Percentiles rank a stretch among this genome's conserved stretches.
Conservation (phyloP, 129 eudicot species). For the Tanacetum coccineum region DNA sequence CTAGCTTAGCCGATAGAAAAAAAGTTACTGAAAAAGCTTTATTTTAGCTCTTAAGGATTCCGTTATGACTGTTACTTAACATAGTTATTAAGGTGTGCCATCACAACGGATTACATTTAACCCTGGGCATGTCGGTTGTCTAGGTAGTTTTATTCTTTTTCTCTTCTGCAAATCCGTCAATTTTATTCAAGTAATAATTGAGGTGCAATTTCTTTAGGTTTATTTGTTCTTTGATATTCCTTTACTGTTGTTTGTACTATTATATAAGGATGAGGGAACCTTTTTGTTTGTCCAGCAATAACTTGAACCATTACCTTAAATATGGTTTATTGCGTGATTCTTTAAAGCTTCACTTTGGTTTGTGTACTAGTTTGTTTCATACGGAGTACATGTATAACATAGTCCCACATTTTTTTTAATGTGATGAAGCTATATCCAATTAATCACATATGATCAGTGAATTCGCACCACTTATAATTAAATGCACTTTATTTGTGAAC, state of each 20-base stretch:
- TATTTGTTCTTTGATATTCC: constrained; percentile 13
- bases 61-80: too few relatives aligned
- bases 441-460: not conserved
- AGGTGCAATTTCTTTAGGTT: too few relatives aligned
- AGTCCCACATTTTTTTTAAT: not conserved
- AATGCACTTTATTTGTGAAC: not conserved
- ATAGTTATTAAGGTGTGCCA: too few relatives aligned
- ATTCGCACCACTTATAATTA: not conserved
- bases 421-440: constrained; percentile 1
- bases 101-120: too few relatives aligned
- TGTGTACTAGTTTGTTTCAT: constrained; percentile 6
- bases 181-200: too few relatives aligned
- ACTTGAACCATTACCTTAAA: constrained; percentile 23
- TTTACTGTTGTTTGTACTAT: constrained; percentile 16
- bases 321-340: constrained; percentile 21
- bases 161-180: too few relatives aligned
- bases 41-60: not conserved
- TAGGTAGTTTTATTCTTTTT: too few relatives aligned
- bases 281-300: not conserved
- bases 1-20: not conserved
- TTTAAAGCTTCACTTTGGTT: constrained; percentile 10
- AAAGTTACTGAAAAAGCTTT: not conserved
- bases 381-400: not conserved
- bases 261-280: constrained; percentile 16
- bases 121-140: too few relatives aligned